These are phyloP conservation scores for Pueraria montana DNA, from an alignment of 306 rosid species.

Conservation along the genomic window DNA sequence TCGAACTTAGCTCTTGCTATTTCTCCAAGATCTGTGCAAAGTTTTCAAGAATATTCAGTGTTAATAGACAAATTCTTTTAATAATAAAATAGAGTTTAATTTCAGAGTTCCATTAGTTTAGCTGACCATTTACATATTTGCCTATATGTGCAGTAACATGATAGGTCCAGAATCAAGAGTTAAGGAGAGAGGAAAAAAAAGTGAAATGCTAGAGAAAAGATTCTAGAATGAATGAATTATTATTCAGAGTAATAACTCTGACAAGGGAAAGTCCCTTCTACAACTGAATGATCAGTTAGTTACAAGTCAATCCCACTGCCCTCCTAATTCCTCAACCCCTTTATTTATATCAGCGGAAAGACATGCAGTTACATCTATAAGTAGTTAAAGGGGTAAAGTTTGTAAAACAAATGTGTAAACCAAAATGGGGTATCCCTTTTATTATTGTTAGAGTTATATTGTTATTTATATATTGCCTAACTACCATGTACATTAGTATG, in stretches of 20 bases:
- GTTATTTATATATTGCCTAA: background rate
- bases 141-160: background rate
- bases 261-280: background rate
- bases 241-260: background rate
- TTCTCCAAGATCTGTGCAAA: slow-evolving; percentile 80
- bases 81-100: background rate
- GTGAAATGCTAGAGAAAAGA: background rate
- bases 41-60: slow-evolving; percentile 34
- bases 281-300: background rate
- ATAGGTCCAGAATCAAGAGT: background rate
- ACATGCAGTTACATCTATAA: background rate
- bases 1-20: slow-evolving; percentile 81
- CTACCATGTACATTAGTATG: background rate
- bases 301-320: background rate
- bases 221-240: background rate
- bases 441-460: background rate
- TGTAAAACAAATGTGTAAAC: too few species aligned
- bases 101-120: background rate
- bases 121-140: background rate
- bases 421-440: background rate
- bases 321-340: background rate
- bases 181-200: background rate
- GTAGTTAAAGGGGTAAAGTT: background rate
- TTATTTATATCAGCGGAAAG: background rate
- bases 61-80: background rate